These are phyloP conservation scores for Saccharum spontaneum DNA, from an alignment of 176 grass and related monocot genomes.

Conservation along the genomic window DNA sequence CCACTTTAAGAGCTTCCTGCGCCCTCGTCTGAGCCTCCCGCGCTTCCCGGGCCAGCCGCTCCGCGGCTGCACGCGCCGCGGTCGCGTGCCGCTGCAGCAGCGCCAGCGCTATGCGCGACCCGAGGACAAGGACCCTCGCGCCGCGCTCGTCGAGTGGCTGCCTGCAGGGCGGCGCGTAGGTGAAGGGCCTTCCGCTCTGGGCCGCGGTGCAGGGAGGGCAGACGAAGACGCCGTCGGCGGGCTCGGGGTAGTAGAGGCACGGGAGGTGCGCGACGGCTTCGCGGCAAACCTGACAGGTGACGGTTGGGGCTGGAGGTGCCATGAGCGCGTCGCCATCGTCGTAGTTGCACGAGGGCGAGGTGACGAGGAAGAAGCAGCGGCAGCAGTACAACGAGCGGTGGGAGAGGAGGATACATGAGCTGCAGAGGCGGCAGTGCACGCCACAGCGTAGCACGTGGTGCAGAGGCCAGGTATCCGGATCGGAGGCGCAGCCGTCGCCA, in stretches of 20 bases:
- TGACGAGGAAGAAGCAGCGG: conserved; percentile 52
- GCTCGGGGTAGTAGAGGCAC: conserved; percentile 25
- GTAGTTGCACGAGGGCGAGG: background rate
- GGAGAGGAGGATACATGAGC: conserved; percentile 57
- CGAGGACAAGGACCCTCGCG: conserved; percentile 38
- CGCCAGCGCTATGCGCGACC: conserved; percentile 21
- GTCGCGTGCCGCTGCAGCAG: conserved; percentile 21
- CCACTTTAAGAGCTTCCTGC: conserved; percentile 8
- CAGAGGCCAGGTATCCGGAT: conserved; percentile 50
- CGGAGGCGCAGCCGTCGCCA: conserved; percentile 39
- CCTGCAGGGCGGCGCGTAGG: conserved; percentile 24
- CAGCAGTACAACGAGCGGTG: conserved; percentile 68
- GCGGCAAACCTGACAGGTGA: conserved; percentile 43
- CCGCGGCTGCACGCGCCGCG: conserved; percentile 13
- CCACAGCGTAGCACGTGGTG: conserved; percentile 50
- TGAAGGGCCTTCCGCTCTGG: conserved; percentile 20
- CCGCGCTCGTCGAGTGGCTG: conserved; percentile 2
- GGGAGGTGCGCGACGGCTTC: conserved; percentile 40
- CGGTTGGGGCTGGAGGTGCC: background rate
- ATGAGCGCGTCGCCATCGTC: background rate
- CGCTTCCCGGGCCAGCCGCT: conserved; percentile 39
- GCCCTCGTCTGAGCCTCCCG: conserved; percentile 17
- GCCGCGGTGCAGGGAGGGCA: conserved; percentile 47
- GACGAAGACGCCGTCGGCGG: conserved; percentile 12
- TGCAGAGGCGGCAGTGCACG: conserved; percentile 46